Evolutionary conservation across 495 filamentous ascomycete species (phyloP), one percentile per base, ranked within the genome.

Genomic region (Lichenothelia convexa): DNA sequence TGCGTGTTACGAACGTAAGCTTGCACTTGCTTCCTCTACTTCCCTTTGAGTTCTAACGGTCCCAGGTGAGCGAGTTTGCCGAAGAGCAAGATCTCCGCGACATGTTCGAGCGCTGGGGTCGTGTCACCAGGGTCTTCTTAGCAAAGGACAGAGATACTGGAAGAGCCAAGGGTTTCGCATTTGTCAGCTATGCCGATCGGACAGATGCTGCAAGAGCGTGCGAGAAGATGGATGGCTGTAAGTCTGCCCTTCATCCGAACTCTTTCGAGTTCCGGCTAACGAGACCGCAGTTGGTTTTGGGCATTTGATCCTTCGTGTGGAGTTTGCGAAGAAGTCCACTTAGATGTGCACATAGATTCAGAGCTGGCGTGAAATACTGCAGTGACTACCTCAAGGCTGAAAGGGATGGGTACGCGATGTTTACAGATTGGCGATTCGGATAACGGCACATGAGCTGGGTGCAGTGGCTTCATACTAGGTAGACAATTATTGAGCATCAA

Each of bases 161-260:
- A 38, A 53, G 83, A 46, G 89, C 91, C 36, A 97, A 97, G 70
- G 89, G 89, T 30, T 97, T 95, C 51, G 89, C 89, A 13, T 97
- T 97, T 56, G 92, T 97, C 62, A 91, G 80, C 56, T 97, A 85
- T 58, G 75, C 74, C 34, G 89, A 95, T 45, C 70, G 87, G 45
- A 57, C 62, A 40, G 91, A 97, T 60, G 89, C 89, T 38, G 74
- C 78, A 39, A 79, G 73, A 59, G 89, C 89, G 5, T 93, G 86
- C 61, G 76, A 80, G 62, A 95, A 93, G 67, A 80, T 97, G 78
- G 89, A 97, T 62, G 91, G 91, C 45, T 93, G 73, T 78, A 65
- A 55, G 74, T 67, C 21, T 7, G 21, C 30, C 40, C 17, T 2
- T 36, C 6, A 21, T 32, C 20, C 6, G 12, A 18, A 39, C 30